phyloP scores from a whole-genome alignment of 108 stramenopile species.

The Pseudonitzschia pungens region DNA sequence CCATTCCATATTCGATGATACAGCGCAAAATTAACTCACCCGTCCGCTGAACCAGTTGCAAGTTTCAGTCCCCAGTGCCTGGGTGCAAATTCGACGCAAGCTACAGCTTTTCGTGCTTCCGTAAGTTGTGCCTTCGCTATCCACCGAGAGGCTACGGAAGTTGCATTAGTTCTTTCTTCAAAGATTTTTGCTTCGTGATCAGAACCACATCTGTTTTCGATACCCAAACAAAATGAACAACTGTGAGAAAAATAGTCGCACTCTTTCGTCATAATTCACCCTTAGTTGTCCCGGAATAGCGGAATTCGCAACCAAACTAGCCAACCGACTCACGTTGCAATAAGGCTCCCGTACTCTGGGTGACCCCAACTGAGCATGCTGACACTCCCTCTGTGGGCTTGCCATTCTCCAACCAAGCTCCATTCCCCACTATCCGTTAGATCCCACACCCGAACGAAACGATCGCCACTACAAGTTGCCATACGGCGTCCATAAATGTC shows the following conservation, averaged over 20 bases:
- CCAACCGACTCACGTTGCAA: conserved; percentile 62
- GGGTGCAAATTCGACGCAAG: conserved; percentile 90
- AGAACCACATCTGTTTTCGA: conserved; percentile 47
- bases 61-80: conserved; percentile 87
- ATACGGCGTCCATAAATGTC: conserved; percentile 94
- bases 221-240: not conserved
- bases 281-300: not conserved
- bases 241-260: not conserved
- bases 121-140: conserved; percentile 70
- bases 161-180: conserved; percentile 77
- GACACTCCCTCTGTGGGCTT: conserved; percentile 83
- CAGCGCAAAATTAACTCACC: conserved; percentile 60
- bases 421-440: conserved; percentile 72
- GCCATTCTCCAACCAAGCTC: conserved; percentile 74
- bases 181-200: conserved; percentile 89
- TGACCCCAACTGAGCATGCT: conserved; percentile 90
- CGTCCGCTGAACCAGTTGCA: conserved; percentile 89
- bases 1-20: not conserved
- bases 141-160: conserved; percentile 64
- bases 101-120: conserved; percentile 80
- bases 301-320: not conserved
- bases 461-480: conserved; percentile 89
- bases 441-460: conserved; percentile 89
- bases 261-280: not conserved
- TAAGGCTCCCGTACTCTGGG: conserved; percentile 92